Base-by-base conservation (phyloP, 306 rosid species). In the Myrica gale region DNA sequence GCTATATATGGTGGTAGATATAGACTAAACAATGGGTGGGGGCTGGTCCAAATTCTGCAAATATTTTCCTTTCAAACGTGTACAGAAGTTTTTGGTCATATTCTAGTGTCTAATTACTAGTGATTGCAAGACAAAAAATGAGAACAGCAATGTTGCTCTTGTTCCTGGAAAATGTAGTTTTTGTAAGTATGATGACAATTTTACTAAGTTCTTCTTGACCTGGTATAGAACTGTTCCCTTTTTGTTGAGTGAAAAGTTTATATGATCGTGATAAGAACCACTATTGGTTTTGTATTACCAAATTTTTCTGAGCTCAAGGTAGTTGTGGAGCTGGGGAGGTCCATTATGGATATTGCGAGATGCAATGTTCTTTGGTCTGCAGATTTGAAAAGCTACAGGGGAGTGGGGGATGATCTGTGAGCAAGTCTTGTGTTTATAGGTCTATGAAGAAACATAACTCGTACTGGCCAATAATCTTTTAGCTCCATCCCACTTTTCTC, bases 351-450 rank as follows among this genome's bases (percentile, higher is more conserved):
- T 13, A 23, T 58, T 58, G 3, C 41, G 6, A 55, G 61, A 55
- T n/a, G 23, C 32, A 55, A 55, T 5, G 12, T 19, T 4, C 19
- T 8, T 19, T 19, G 23, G 9, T 55, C 10, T 9, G 26, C 23
- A 7, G 61, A 16, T 52, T 52, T 52, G 56, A 16, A 52, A 52
- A 52, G 20, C 19, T 11, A 48, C 15, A 2, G 52, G 52, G 13
- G 13, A 10, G 32, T 26, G 32, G 32, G 32, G 32, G 32, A 26
- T 26, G 32, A 26, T 26, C 32, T 26, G 32, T 26, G 32, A 0
- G 32, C 9, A 63, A 79, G 62, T 37, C 57, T 75, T 76, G 76
- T 78, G 82, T 43, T 63, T 81, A 26, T 78, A 61, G 47, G 39
- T 78, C 5, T 47, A 47, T 56, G 58, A 65, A 26, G 9, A 32